These are phyloP conservation scores for Magnaporthiopsis poae DNA, from an alignment of 2,329 filamentous ascomycete species.

Conservation along the genomic window DNA sequence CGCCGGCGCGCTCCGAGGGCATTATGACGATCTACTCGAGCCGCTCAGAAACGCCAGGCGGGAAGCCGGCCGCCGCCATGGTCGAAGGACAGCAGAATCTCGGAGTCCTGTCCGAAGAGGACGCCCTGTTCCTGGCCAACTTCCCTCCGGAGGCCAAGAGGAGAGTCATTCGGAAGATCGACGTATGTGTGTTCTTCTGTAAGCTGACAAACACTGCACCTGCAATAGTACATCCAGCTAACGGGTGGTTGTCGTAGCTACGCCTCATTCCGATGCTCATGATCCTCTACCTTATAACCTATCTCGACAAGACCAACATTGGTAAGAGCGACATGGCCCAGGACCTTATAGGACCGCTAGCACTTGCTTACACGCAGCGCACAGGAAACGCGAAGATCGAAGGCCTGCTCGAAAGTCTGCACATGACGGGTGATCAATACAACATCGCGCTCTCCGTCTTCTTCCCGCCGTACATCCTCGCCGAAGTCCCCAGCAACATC, in stretches of 20 bases:
- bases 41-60: neutral
- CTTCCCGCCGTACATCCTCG: conserved; percentile 54
- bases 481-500: conserved; percentile 52
- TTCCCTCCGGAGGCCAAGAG: neutral
- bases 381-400: conserved; percentile 45
- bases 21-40: neutral
- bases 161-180: conserved; percentile 3
- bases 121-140: conserved; percentile 3
- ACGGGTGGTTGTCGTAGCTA: neutral
- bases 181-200: neutral
- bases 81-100: neutral
- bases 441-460: conserved; percentile 51
- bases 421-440: conserved; percentile 45
- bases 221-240: neutral
- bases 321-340: neutral
- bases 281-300: conserved; percentile 57
- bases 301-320: conserved; percentile 41
- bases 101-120: conserved; percentile 1
- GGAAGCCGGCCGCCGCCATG: conserved; percentile 1
- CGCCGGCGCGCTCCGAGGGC: neutral
- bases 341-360: too few relatives aligned
- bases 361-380: neutral
- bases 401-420: conserved; percentile 42
- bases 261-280: conserved; percentile 54
- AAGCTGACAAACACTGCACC: too few relatives aligned